A percentile compares a stretch with the other conserved stretches of the same genome.
Conservation (phyloP, 495 filamentous ascomycete genomes). For the Daldinia grandis region DNA sequence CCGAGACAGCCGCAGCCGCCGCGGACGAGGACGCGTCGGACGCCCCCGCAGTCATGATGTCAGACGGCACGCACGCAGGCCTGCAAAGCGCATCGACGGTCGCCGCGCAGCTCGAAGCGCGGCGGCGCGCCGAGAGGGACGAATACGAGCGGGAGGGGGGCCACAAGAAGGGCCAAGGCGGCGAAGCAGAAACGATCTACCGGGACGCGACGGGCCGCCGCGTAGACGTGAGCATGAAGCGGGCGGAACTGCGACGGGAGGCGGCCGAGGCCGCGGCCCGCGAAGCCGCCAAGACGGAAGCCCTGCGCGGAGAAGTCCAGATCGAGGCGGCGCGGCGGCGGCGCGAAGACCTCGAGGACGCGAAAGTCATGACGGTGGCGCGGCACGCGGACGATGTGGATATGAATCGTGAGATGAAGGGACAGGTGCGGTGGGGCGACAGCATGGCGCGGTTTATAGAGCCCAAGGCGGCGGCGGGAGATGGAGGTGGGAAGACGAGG, state of each 20-base stretch:
- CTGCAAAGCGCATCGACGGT: constrained; percentile 84
- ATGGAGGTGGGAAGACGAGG: constrained; percentile 42
- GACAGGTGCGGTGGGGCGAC: constrained; percentile 85
- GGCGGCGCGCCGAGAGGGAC: constrained; percentile 58
- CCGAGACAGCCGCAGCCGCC: constrained; percentile 65
- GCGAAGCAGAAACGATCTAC: constrained; percentile 82
- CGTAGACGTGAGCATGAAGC: constrained; percentile 88
- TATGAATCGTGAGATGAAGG: constrained; percentile 83
- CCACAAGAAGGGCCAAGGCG: not conserved
- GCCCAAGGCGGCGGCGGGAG: constrained; percentile 45
- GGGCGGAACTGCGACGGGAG: constrained; percentile 80
- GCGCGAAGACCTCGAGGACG: constrained; percentile 74
- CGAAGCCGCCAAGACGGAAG: constrained; percentile 67
- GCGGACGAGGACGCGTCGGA: constrained; percentile 43
- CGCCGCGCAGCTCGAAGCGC: constrained; percentile 70
- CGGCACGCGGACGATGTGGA: constrained; percentile 80
- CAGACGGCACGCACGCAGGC: constrained; percentile 84
- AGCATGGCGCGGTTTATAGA: constrained; percentile 83
- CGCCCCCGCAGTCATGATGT: constrained; percentile 69
- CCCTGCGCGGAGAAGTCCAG: constrained; percentile 87
- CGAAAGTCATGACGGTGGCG: constrained; percentile 80
- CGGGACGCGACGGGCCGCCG: constrained; percentile 91
- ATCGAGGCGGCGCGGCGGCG: constrained; percentile 60
- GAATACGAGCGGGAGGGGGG: constrained; percentile 49
- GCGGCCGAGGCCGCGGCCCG: constrained; percentile 74